Conservation (phyloP, 805 yeast species). For the Starmerella asiatica region DNA sequence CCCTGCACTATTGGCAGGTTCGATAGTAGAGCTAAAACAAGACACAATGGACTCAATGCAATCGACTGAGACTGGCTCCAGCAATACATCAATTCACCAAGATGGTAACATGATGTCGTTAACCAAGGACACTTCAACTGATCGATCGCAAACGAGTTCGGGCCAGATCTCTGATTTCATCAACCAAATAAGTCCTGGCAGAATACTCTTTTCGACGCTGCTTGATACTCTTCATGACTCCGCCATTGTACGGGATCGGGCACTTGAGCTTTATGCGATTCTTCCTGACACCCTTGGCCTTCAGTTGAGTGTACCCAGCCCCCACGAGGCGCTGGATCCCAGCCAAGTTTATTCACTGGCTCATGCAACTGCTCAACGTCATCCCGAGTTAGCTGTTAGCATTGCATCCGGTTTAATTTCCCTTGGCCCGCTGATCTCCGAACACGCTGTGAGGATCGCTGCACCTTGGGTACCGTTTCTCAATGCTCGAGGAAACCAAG, state of each 20-base stretch:
- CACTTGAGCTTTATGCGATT: conserved; percentile 8
- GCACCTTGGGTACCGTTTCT: conserved; percentile 9
- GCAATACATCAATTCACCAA: too few species aligned
- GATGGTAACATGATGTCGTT: neutral
- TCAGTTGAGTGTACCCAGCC: conserved; percentile 2
- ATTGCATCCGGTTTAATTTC: conserved; percentile 1
- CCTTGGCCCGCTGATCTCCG: conserved; percentile 1
- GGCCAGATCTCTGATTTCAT: neutral
- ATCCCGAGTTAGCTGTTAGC: conserved; percentile 7
- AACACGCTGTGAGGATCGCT: conserved; percentile 5
- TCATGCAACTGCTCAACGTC: conserved; percentile 3
- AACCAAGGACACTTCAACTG: too few species aligned
- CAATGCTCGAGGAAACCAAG: neutral
- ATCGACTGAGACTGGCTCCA: neutral
- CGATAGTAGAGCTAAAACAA: neutral
- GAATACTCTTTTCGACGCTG: conserved; percentile 7
- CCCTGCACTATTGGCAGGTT: neutral
- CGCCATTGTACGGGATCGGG: conserved; percentile 2
- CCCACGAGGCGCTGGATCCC: conserved; percentile 1
- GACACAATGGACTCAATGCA: too few species aligned
- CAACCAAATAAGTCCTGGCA: conserved; percentile 3
- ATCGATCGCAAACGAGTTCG: neutral
- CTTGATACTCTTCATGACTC: conserved; percentile 1
- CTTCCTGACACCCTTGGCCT: conserved; percentile 8
- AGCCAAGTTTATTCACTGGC: conserved; percentile 5